Base-by-base conservation (phyloP, 257 asterid genomes). In the Cruciata laevipes region DNA sequence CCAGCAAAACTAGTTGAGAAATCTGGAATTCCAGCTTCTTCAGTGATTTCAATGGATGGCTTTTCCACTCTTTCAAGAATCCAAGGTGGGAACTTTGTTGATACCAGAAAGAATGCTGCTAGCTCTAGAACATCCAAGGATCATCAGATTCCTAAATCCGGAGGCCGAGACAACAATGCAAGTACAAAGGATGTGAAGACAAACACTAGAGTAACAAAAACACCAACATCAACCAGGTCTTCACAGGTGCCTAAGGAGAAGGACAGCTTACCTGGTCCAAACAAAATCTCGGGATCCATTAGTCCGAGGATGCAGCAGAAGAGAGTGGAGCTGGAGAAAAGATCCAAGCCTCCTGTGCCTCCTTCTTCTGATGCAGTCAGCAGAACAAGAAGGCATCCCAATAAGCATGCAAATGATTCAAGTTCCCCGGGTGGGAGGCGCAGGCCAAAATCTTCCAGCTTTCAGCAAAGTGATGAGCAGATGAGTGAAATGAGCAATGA, bases 221-320 rank as follows among this genome's bases (percentile, higher is more conserved):
- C 83, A 24, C 25, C 83, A 24, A 69, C 76, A 65, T 82, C 89
- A 13, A 27, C 76, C 37, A 81, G 86, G 83, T 61, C 85, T 68
- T 81, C 78, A 53, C 85, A 75, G 65, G 63, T 66, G 44, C 71
- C 80, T 9, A 88, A 81, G 73, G 95, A 87, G 55, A 85, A 47
- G 55, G 55, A 72, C 73, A 76, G 72, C 74, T 53, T 27, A 53
- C 67, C 69, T 24, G 82, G 78, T 69, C 51, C 79, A 2, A 61
- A 68, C 64, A 89, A 77, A 85, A 82, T 65, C 76, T 75, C 90
- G 12, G 94, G 86, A 65, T 83, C 88, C 25, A 76, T 77, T 73
- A 86, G 96, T 65, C 97, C 97, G 20, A 84, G 96, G 79, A 51
- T 82, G 83, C 83, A 83, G 71, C 90, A 81, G 85, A 85, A 88